Percentiles rank a stretch among this genome's conserved stretches.
These are phyloP conservation scores for Scheffersomyces titani DNA, from an alignment of 1,139 yeast species.

Conservation along the genomic window DNA sequence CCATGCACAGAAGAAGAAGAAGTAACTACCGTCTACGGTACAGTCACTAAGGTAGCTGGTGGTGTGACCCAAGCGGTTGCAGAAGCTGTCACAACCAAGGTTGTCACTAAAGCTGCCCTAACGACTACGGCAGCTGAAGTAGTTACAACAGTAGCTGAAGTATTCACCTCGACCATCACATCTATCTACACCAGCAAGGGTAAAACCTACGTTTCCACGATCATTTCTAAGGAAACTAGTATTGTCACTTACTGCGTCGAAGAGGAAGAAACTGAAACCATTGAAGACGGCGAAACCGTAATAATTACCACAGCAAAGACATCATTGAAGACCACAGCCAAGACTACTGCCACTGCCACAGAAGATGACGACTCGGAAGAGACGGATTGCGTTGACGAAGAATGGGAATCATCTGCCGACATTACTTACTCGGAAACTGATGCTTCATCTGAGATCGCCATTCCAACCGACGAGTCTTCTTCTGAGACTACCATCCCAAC, in stretches of 20 bases:
- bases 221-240: background rate
- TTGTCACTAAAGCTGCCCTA: background rate
- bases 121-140: background rate
- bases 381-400: background rate
- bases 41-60: background rate
- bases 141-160: background rate
- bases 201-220: background rate
- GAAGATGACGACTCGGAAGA: conserved; percentile 6
- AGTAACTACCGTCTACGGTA: background rate
- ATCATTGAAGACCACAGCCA: background rate
- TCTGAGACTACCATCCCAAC: conserved; percentile 2
- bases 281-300: conserved; percentile 1
- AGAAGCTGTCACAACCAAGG: background rate
- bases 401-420: background rate
- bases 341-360: background rate
- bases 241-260: conserved; percentile 3
- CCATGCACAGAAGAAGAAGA: conserved; percentile 43
- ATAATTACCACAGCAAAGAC: background rate
- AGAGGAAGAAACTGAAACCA: conserved; percentile 6
- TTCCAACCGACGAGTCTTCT: background rate
- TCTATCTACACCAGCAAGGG: background rate
- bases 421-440: background rate
- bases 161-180: background rate
- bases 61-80: background rate
- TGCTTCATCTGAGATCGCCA: background rate